Conservation (phyloP, 2,329 filamentous ascomycete species). For the Bipolaris bicolor region DNA sequence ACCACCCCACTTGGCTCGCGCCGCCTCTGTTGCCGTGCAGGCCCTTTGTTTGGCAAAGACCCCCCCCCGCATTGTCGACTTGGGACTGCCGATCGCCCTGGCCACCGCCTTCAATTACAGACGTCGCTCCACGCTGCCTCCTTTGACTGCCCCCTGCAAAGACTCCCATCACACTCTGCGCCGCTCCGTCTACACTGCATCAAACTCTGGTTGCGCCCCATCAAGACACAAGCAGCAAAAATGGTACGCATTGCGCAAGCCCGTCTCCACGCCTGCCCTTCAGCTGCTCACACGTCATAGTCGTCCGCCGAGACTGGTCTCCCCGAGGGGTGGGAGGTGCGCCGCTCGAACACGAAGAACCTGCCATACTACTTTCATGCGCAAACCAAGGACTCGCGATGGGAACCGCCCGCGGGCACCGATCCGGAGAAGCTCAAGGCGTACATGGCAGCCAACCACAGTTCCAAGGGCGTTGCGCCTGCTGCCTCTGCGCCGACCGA, state of each 20-base stretch:
- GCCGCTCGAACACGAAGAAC: slow-evolving; percentile 97
- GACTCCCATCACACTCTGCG: slow-evolving; percentile 9
- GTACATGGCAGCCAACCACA: slow-evolving; percentile 92
- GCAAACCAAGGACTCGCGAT: slow-evolving; percentile 83
- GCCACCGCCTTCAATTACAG: slow-evolving; percentile 17
- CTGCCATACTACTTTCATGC: slow-evolving; percentile 98
- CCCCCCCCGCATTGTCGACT: slow-evolving; percentile 30
- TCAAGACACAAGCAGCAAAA: slow-evolving; percentile 7
- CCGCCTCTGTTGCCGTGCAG: slow-evolving; percentile 8
- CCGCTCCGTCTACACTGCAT: not conserved
- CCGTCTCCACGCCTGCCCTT: not conserved
- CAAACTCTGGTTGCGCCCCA: slow-evolving; percentile 3
- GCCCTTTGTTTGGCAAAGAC: slow-evolving; percentile 14
- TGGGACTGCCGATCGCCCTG: slow-evolving; percentile 28
- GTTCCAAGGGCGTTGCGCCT: slow-evolving; percentile 56
- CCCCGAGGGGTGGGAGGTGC: slow-evolving; percentile 89
- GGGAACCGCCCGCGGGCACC: slow-evolving; percentile 88
- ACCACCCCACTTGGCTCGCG: slow-evolving; percentile 13
- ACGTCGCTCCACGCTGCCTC: slow-evolving; percentile 15
- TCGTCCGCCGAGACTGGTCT: slow-evolving; percentile 64
- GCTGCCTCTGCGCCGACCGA: slow-evolving; percentile 51
- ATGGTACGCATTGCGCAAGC: slow-evolving; percentile 39
- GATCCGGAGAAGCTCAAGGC: slow-evolving; percentile 91
- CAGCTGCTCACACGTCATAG: slow-evolving; percentile 34
- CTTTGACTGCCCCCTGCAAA: slow-evolving; percentile 3